Conservation (phyloP, 352 stramenopile genomes). For the Phytophthora melonis region DNA sequence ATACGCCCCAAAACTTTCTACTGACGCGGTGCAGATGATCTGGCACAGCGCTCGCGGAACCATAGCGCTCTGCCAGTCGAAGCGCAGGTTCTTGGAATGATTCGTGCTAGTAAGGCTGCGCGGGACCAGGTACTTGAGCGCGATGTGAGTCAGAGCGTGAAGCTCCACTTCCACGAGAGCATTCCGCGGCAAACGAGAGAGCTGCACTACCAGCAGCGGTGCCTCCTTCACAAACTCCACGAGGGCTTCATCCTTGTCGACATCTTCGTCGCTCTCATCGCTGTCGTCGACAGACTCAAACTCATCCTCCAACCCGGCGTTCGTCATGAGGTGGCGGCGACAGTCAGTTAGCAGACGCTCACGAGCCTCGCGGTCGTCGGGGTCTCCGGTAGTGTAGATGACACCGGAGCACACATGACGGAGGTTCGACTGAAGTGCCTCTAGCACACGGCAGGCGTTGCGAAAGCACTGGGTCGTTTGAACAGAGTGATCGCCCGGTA, state of each 20-base stretch:
- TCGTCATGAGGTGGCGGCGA: slow-evolving; percentile 43
- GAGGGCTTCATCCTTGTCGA: slow-evolving; percentile 67
- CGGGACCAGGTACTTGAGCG: slow-evolving; percentile 61
- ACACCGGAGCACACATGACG: slow-evolving; percentile 74
- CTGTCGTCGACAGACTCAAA: slow-evolving; percentile 71
- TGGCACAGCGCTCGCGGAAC: slow-evolving; percentile 66
- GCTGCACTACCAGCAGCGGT: slow-evolving; percentile 68
- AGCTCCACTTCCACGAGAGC: slow-evolving; percentile 84
- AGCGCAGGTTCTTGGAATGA: slow-evolving; percentile 16
- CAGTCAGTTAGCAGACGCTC: slow-evolving; percentile 31
- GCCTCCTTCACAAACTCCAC: slow-evolving; percentile 55
- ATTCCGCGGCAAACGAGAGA: slow-evolving; percentile 74
- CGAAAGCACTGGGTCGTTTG: slow-evolving; percentile 67
- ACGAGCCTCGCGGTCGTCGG: slow-evolving; percentile 42
- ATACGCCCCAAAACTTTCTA: slow-evolving; percentile 7
- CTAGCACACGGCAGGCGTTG: slow-evolving; percentile 74
- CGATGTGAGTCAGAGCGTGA: slow-evolving; percentile 73
- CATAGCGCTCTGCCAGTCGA: slow-evolving; percentile 47
- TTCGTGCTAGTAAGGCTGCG: slow-evolving; percentile 20
- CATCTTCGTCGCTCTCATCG: slow-evolving; percentile 79
- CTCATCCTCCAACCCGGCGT: slow-evolving; percentile 59
- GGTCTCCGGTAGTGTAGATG: slow-evolving; percentile 63
- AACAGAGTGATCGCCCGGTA: slow-evolving; percentile 48
- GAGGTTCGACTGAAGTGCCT: slow-evolving; percentile 84
- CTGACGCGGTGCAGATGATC: slow-evolving; percentile 50